These are phyloP conservation scores for Suillus ampliporus DNA, from an alignment of 768 basidiomycete species.

Conservation along the genomic window DNA sequence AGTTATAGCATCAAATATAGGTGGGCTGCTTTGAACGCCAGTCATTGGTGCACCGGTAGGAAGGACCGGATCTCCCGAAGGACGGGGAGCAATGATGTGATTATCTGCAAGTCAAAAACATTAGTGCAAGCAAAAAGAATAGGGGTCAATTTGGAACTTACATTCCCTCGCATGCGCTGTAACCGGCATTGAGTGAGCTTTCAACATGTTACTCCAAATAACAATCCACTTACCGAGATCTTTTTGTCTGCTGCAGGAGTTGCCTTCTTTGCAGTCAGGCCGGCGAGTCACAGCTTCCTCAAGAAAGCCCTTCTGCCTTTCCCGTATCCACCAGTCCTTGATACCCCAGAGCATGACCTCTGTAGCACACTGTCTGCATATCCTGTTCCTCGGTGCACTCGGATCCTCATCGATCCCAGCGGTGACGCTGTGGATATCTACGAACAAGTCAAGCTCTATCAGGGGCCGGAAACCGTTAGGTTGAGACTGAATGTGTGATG, in stretches of 20 bases:
- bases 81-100: constrained; percentile 37
- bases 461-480: constrained; percentile 69
- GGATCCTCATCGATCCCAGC: constrained; percentile 62
- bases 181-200: constrained; percentile 12
- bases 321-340: constrained; percentile 83
- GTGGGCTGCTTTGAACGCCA: neutral
- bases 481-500: constrained; percentile 61
- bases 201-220: constrained; percentile 5
- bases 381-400: constrained; percentile 59
- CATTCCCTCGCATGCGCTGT: constrained; percentile 80
- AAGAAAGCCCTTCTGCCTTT: constrained; percentile 71
- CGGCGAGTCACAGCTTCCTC: constrained; percentile 60
- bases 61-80: constrained; percentile 1
- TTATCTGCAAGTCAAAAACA: constrained; percentile 39
- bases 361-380: constrained; percentile 75
- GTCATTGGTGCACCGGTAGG: neutral
- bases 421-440: constrained; percentile 65
- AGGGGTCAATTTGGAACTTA: constrained; percentile 41
- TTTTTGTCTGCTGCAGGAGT: constrained; percentile 61
- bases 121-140: constrained; percentile 12
- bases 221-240: constrained; percentile 58
- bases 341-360: constrained; percentile 80
- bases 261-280: constrained; percentile 73
- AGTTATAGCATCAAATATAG: neutral
- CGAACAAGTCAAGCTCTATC: constrained; percentile 73